Base-by-base conservation (phyloP, 1,284 basidiomycete species). In the Naganishia cerealis region DNA sequence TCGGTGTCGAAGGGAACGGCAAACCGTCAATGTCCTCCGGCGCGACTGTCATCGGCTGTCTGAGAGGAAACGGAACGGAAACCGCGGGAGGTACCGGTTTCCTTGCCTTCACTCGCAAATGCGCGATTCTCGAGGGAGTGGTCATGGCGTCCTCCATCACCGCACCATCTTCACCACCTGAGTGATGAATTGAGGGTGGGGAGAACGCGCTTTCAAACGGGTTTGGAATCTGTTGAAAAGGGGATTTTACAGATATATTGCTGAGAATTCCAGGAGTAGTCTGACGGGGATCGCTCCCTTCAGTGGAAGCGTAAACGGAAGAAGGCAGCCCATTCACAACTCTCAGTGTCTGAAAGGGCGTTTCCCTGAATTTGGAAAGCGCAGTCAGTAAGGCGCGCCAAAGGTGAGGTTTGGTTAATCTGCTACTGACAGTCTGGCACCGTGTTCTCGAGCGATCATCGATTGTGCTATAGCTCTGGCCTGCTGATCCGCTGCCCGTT, bases 391-490 rank as follows among this genome's bases (percentile, higher is more conserved):
- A 79, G 75, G 67, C 72, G 74, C 21, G 78, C 77, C 68, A n/a
- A 81, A 73, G 82, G 81, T 70, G 82, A 8, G 3, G 58, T 21
- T 1, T n/a, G 33, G 43, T 18, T 12, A 81, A 66, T 85, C 86
- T 48, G 88, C 18, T 62, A 90, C 86, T 66, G 8, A 57, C 67
- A 50, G 29, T 26, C 61, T 75, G 33, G 74, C 69, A 26, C 69
- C 69, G 24, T 62, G 59, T 53, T 70, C 66, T 39, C 72, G 68
- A 16, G 68, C 74, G 4, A 75, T 75, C 56, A 79, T 77, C 16
- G 90, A 88, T 78, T 93, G 87, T 73, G 92, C 92, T 72, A 94
- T 85, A 38, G 90, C 91, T 77, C 84, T 86, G 42, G 88, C 90
- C 77, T 91, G 91, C 75, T 88, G 88, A 68, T 84, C 85, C 68